Evolutionary conservation across 805 yeast genomes (phyloP), one percentile per base, ranked within the genome.

Genomic region (Starmerella stellata): DNA sequence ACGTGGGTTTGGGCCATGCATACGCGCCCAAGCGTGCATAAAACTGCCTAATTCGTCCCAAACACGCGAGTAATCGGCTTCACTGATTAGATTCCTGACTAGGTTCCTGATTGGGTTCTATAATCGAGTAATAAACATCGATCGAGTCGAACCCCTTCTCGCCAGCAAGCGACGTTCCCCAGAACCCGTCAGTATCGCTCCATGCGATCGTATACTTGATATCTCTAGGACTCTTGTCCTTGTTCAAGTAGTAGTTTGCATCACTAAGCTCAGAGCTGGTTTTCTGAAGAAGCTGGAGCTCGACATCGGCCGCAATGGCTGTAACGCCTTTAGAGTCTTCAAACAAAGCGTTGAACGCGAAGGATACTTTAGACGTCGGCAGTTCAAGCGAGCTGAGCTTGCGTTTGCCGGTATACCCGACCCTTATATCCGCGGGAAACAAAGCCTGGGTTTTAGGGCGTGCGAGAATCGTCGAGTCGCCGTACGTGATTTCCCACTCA

Each of bases 151-250:
- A 47, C 5, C 35, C 40, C 21, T 31, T 34, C 18, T 23, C 15
- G 0, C 51, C 51, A 2, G 40, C 33, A 14, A 40, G 5, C 2
- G 20, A 5, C 5, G 42, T 40, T 9, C 51, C 51, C 14, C 14
- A 11, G 8, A 38, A 2, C 9, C 51, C 51, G 7, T 47, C 51
- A 2, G 36, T 35, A 20, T 46, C 38, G 3, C 35, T 31, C 51
- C 51, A 47, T 2, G 21, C n/a, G 15, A 43, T 43, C 8, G 33
- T 28, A 21, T 13, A 17, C 11, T 5, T 7, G 19, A 15, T 8
- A 8, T 29, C 32, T 7, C 19, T 5, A 13, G 9, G 7, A 7
- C 7, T 5, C 8, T 13, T 15, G 16, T n/a, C 5, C 9, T 8
- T 13, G 14, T 29, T 15, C 19, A 8, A 15, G 19, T 29, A 15